phyloP scores from a whole-genome alignment of 768 basidiomycete species.

The Boletus tomentosulus region DNA sequence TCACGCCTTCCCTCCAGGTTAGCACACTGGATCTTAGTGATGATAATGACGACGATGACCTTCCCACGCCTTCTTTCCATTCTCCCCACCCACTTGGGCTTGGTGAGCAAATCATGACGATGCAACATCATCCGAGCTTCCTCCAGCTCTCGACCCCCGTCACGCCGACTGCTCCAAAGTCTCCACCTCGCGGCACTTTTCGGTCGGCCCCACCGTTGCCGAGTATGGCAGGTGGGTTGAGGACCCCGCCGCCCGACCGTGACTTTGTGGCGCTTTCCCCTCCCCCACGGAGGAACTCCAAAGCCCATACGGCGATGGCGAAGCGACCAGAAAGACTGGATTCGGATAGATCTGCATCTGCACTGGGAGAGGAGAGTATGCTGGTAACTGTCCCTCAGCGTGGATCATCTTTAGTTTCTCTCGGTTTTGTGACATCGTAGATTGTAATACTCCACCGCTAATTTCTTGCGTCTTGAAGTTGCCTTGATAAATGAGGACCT shows the following conservation, averaged over 20 bases:
- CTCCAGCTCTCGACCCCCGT: slow-evolving; percentile 50
- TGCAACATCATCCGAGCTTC: slow-evolving; percentile 57
- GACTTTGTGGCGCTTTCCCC: slow-evolving; percentile 55
- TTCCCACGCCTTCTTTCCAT: slow-evolving; percentile 18
- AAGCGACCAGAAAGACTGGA: slow-evolving; percentile 12
- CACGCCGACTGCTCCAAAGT: slow-evolving; percentile 26
- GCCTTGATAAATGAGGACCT: neutral
- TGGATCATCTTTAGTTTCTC: slow-evolving; percentile 47
- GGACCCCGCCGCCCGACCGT: slow-evolving; percentile 22
- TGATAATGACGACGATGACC: slow-evolving; percentile 25
- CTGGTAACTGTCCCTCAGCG: slow-evolving; percentile 42
- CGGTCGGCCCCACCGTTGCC: slow-evolving; percentile 24
- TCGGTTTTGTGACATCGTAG: slow-evolving; percentile 45
- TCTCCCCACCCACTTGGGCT: slow-evolving; percentile 31
- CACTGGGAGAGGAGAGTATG: slow-evolving; percentile 7
- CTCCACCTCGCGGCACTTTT: slow-evolving; percentile 18
- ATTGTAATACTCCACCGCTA: slow-evolving; percentile 4
- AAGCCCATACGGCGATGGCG: slow-evolving; percentile 35
- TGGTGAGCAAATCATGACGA: slow-evolving; percentile 55
- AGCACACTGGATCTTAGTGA: slow-evolving; percentile 26
- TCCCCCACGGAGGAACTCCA: slow-evolving; percentile 59
- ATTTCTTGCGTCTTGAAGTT: slow-evolving; percentile 15
- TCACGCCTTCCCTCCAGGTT: slow-evolving; percentile 22
- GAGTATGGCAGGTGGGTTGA: neutral
- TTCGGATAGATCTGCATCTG: slow-evolving; percentile 7